phyloP scores from a whole-genome alignment of 371 early-diverging fungal species.

The Syncephalastrum sp. region DNA sequence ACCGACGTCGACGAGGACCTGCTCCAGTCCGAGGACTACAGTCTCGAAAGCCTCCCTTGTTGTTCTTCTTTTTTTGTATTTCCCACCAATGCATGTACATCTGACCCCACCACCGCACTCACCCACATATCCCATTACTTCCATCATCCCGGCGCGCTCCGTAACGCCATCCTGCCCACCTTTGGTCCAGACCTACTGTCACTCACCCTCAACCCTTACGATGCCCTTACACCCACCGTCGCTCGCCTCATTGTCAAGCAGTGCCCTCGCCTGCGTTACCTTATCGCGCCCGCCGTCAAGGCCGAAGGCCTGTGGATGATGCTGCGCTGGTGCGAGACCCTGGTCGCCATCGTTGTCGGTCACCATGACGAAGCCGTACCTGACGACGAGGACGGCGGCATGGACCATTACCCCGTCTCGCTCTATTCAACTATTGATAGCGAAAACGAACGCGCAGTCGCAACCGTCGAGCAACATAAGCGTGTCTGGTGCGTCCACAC shows the following conservation, averaged over 20 bases:
- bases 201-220: slow-evolving; percentile 38
- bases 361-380: slow-evolving; percentile 13
- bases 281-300: slow-evolving; percentile 37
- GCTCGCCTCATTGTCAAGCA: slow-evolving; percentile 34
- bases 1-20: background rate
- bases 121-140: slow-evolving; percentile 45
- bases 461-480: slow-evolving; percentile 34
- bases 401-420: slow-evolving; percentile 11
- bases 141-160: slow-evolving; percentile 45
- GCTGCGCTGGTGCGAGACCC: slow-evolving; percentile 37
- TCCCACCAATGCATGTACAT: slow-evolving; percentile 19
- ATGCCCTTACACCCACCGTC: slow-evolving; percentile 32
- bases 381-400: slow-evolving; percentile 22
- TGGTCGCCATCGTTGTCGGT: slow-evolving; percentile 38
- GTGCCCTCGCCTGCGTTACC: slow-evolving; percentile 41
- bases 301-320: slow-evolving; percentile 51
- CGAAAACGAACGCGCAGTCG: slow-evolving; percentile 38
- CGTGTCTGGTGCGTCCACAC: slow-evolving; percentile 48
- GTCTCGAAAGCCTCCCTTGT: slow-evolving; percentile 20
- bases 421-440: slow-evolving; percentile 8
- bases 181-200: slow-evolving; percentile 43
- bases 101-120: slow-evolving; percentile 13
- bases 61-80: slow-evolving; percentile 40
- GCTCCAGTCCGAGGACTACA: slow-evolving; percentile 2
- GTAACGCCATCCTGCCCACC: slow-evolving; percentile 44